Conservation (phyloP, 805 yeast species). For the Saccharomyces paradoxus region DNA sequence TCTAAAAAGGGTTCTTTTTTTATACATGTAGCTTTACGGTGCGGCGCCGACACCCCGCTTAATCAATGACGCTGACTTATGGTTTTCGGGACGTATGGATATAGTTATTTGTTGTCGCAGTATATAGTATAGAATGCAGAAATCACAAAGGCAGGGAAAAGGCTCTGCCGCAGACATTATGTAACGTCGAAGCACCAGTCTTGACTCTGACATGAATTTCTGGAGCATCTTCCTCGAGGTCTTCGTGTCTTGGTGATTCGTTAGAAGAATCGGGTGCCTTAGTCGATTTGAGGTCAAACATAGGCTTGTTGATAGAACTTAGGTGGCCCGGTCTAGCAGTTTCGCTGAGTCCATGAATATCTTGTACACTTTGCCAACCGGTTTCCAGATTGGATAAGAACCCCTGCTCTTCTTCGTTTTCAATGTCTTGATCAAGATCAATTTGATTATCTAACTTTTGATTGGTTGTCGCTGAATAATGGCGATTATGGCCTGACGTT, state of each 20-base stretch:
- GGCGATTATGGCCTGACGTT: not conserved
- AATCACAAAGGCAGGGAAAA: conserved; percentile 19
- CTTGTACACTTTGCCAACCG: conserved; percentile 28
- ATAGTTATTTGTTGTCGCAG: not conserved
- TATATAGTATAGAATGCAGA: not conserved
- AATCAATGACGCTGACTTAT: not conserved
- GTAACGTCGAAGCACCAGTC: conserved; percentile 35
- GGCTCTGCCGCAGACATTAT: conserved; percentile 34
- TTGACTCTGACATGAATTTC: conserved; percentile 38
- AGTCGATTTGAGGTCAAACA: conserved; percentile 1
- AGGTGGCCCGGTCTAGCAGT: not conserved
- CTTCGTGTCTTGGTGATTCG: not conserved
- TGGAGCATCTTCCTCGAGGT: conserved; percentile 12
- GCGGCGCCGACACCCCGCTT: not conserved
- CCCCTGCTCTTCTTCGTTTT: conserved; percentile 2
- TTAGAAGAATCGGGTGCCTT: not conserved
- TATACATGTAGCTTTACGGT: not conserved
- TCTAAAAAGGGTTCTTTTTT: not conserved
- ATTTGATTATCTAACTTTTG: conserved; percentile 1
- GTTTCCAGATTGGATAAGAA: conserved; percentile 9
- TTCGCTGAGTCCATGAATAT: conserved; percentile 22
- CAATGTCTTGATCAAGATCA: not conserved
- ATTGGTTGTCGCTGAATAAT: not conserved
- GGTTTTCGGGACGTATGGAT: not conserved
- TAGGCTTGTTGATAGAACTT: conserved; percentile 1